A percentile compares a stretch with the other conserved stretches of the same genome.
Evolutionary conservation across 306 rosid species (phyloP).

Genomic region (Sindora glabra): DNA sequence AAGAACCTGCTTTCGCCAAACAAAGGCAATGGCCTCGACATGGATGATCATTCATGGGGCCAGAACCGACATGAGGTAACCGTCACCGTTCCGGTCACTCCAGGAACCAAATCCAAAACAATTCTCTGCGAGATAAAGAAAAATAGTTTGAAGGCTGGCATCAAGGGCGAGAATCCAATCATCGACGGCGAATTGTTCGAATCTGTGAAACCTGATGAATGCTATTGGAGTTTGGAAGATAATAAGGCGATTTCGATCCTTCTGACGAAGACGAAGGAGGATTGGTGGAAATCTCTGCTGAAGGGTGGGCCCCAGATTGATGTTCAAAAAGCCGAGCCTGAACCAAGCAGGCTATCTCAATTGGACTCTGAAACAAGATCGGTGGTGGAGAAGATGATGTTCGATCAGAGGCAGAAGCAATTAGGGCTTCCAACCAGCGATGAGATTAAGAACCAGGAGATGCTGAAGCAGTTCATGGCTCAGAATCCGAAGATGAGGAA

Average conservation of each 20-base stretch:
- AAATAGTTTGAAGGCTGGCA: not conserved
- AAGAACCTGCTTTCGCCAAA: not conserved
- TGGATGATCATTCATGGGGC: slow-evolving; percentile 11
- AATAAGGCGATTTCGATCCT: not conserved
- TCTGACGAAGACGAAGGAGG: not conserved
- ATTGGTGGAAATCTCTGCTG: slow-evolving; percentile 1
- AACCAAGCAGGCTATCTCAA: not conserved
- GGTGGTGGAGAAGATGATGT: slow-evolving; percentile 5
- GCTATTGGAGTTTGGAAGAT: slow-evolving; percentile 3
- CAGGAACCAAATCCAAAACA: not conserved
- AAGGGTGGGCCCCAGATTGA: slow-evolving; percentile 1
- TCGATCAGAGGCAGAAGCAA: slow-evolving; percentile 6
- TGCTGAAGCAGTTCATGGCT: slow-evolving; percentile 8
- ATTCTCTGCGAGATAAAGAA: not conserved
- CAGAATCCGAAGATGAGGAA: not conserved
- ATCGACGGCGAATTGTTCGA: slow-evolving; percentile 1
- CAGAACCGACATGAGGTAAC: not conserved
- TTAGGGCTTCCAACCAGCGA: slow-evolving; percentile 3
- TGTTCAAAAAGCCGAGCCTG: not conserved
- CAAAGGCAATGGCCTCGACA: not conserved
- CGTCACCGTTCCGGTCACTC: not conserved
- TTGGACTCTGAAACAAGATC: not conserved
- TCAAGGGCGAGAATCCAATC: not conserved
- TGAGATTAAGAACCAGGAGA: not conserved
- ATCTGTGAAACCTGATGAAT: not conserved